These are phyloP conservation scores for Meyerozyma athensensis DNA, from an alignment of 1,139 yeast species.

Conservation along the genomic window DNA sequence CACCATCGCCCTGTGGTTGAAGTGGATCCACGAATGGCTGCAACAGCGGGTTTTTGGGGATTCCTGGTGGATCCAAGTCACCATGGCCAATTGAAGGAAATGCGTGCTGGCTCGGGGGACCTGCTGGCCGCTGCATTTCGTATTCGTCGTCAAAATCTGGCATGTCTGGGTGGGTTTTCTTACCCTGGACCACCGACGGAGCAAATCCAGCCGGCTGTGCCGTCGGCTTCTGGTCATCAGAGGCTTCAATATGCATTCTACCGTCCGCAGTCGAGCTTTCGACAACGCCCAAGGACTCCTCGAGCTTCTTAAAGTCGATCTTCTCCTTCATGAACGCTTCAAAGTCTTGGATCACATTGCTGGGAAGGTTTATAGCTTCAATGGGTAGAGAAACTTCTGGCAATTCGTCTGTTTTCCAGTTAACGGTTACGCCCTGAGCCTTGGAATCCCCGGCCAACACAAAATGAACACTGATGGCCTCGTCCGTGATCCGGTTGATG, in stretches of 20 bases:
- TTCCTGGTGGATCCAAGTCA: conserved; percentile 50
- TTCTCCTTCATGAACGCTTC: conserved; percentile 11
- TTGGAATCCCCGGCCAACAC: conserved; percentile 13
- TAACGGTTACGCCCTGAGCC: conserved; percentile 20
- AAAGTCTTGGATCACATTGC: conserved; percentile 21
- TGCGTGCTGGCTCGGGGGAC: background rate
- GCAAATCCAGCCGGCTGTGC: conserved; percentile 1
- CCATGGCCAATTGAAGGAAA: conserved; percentile 43
- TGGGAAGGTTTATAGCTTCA: conserved; percentile 20
- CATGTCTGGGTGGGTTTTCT: conserved; percentile 18
- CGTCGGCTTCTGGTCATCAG: background rate
- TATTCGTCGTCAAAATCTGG: conserved; percentile 27
- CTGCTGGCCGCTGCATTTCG: conserved; percentile 14
- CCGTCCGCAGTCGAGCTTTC: background rate
- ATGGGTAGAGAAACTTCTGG: conserved; percentile 21
- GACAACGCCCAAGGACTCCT: conserved; percentile 8
- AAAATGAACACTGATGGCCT: conserved; percentile 14
- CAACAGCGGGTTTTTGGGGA: conserved; percentile 37
- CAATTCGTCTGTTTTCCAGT: conserved; percentile 19
- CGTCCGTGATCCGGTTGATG: conserved; percentile 12
- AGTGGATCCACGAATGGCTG: conserved; percentile 37
- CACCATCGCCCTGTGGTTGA: conserved; percentile 30
- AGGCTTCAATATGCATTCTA: background rate
- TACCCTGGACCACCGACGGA: background rate
- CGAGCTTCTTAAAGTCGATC: conserved; percentile 6